Base-by-base conservation (phyloP, 2,329 filamentous ascomycete species). In the Plenodomus tracheiphilus region DNA sequence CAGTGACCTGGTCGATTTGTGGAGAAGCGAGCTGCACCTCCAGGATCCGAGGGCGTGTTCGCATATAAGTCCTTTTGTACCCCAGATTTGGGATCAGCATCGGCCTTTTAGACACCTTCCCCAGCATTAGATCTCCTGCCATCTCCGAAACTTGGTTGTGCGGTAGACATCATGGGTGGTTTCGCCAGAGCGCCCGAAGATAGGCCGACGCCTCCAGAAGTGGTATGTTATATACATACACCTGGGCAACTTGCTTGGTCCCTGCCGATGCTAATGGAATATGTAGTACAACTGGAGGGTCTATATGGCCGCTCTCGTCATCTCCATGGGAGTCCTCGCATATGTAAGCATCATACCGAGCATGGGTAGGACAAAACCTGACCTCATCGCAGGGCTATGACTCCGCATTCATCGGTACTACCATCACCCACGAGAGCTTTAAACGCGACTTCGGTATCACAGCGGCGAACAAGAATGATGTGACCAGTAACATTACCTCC, bases 351-450 rank as follows among this genome's bases (percentile, higher is more conserved):
- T 10, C 35, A 20, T 10, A 32, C 13, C 6, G 9, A 11, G 8
- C 4, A 15, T 32, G 28, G 4, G 11, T 8, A 32, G 28, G 28
- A 32, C 32, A 19, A 17, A 35, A 11, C 11, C 43, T 53, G 22
- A 49, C 5, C 7, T 1, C 7, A 17, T 11, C 11, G 25, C 4
- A 32, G 28, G 22, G 48, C 37, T 81, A 82, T 56, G 80, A 82
- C 54, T 77, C 75, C 2, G 77, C 79, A 13, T 82, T 82, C 63
- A 75, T 82, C 18, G 80, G 80, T 3, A 81, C 78, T 0, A 82
- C 80, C 0, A 81, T 82, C 46, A 73, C 77, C 2, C 77, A 76
- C 20, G 54, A 70, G 16, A 75, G 73, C 49, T 82, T 83, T 68
- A 72, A 75, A 54, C 55, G 62, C 11, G 78, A 79, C 51, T 78